Evolutionary conservation across 2,329 filamentous ascomycete genomes (phyloP).

Genomic region (Xylaria sp.): DNA sequence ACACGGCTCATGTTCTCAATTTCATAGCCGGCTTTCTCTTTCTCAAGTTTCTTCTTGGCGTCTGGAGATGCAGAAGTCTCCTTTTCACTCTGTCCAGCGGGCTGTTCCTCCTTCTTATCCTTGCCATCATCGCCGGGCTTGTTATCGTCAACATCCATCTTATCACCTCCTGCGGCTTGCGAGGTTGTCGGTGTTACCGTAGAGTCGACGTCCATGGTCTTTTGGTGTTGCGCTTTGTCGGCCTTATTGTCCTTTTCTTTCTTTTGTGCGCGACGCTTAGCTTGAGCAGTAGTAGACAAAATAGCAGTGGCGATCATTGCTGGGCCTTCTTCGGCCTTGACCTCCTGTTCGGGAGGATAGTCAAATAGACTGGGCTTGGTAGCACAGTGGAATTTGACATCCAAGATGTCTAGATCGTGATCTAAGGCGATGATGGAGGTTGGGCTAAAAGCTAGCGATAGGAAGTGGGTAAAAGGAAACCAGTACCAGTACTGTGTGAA

Average conservation of each 20-base stretch:
- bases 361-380: slow-evolving; percentile 95
- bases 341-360: slow-evolving; percentile 95
- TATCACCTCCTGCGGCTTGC: slow-evolving; percentile 66
- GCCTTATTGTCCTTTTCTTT: slow-evolving; percentile 69
- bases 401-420: slow-evolving; percentile 89
- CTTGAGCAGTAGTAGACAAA: slow-evolving; percentile 94
- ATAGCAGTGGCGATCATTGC: slow-evolving; percentile 95
- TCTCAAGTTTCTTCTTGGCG: slow-evolving; percentile 87
- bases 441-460: slow-evolving; percentile 94
- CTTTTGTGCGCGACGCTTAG: slow-evolving; percentile 90
- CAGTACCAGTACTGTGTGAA: slow-evolving; percentile 99
- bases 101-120: slow-evolving; percentile 68
- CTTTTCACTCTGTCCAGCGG: slow-evolving; percentile 57
- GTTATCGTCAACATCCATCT: slow-evolving; percentile 85
- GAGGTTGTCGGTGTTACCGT: slow-evolving; percentile 75
- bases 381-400: slow-evolving; percentile 95
- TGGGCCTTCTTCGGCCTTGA: slow-evolving; percentile 91
- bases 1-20: slow-evolving; percentile 97
- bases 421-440: slow-evolving; percentile 95
- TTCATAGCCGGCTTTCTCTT: slow-evolving; percentile 96
- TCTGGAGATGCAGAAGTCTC: slow-evolving; percentile 59
- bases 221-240: slow-evolving; percentile 73
- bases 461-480: slow-evolving; percentile 98
- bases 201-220: slow-evolving; percentile 94
- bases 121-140: slow-evolving; percentile 58